Conservation (phyloP, 345 rosid species). For the Rhodomyrtus tomentosa region DNA sequence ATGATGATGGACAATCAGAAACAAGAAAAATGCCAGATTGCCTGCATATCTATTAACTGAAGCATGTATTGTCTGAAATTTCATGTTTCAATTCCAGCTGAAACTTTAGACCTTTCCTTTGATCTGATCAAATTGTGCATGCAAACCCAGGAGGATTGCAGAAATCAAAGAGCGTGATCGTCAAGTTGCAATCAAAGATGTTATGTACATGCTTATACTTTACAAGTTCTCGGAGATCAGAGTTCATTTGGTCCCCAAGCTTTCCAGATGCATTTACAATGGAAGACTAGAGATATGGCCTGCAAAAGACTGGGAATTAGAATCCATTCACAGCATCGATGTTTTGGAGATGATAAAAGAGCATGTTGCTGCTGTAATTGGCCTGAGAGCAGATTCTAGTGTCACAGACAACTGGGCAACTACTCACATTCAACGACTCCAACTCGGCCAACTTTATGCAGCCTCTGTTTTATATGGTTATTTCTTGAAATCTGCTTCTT, state of each 20-base stretch:
- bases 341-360: conserved; percentile 64
- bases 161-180: conserved; percentile 54
- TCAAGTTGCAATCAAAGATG: conserved; percentile 67
- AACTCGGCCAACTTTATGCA: conserved; percentile 41
- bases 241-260: conserved; percentile 82
- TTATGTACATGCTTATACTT: conserved; percentile 76
- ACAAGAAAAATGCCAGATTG: background rate
- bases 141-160: conserved; percentile 63
- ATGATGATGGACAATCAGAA: background rate
- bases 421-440: conserved; percentile 43
- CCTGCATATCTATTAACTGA: background rate
- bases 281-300: conserved; percentile 87
- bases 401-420: conserved; percentile 84
- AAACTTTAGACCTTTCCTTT: background rate
- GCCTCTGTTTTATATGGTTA: conserved; percentile 78
- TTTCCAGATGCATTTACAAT: conserved; percentile 70
- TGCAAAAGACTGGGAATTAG: conserved; percentile 83
- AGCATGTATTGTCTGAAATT: background rate
- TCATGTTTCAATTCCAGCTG: background rate
- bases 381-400: conserved; percentile 61
- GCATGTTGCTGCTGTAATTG: conserved; percentile 60
- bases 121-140: conserved; percentile 4
- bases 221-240: conserved; percentile 76
- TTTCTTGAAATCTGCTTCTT: conserved; percentile 70
- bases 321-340: conserved; percentile 65